Base-by-base conservation (phyloP, 1,139 yeast species). In the Pichia cactophila region DNA sequence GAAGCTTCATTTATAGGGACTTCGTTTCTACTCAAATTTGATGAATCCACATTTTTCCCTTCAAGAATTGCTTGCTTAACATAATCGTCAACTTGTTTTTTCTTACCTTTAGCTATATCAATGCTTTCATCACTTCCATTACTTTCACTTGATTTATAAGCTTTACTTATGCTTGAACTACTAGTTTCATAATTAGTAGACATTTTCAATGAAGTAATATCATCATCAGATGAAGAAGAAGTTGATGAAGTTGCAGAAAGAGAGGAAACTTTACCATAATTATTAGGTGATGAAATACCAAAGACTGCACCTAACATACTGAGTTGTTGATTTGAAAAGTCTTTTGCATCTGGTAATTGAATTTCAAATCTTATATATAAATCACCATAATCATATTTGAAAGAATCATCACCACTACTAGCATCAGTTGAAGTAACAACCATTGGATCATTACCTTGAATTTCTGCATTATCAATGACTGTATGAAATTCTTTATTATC, bases 281-380 rank as follows among this genome's bases (percentile, higher is more conserved):
- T 31, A 2, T 41, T 17, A 41, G 4, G 17, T 12, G 14, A 23
- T 20, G 26, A 6, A 9, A 9, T 12, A n/a, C 38, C 44, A 5
- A 42, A 33, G 6, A 50, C 69, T 44, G 60, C 56, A 55, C 70
- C 70, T 43, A 78, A 63, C 38, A 64, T 54, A 31, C 62, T 61
- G 33, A 69, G 61, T 57, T 69, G 68, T 50, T 68, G 71, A 11
- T 67, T 66, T 12, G 69, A 58, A 28, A 77, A 56, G 46, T 69
- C 66, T 38, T 59, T 55, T 45, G 67, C 56, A 17, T 61, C 61
- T 17, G 85, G 85, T 67, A 80, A 78, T 48, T 67, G 72, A 43
- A 80, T 69, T 43, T 74, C 74, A 59, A 80, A 80, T 52, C 71
- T 70, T 48, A 79, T 64, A 38, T 74, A 65, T 63, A 80, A 62